A percentile compares a stretch with the other conserved stretches of the same genome.
Evolutionary conservation across 129 eudicot species (phyloP).

Genomic region (Flaveria sonorensis): DNA sequence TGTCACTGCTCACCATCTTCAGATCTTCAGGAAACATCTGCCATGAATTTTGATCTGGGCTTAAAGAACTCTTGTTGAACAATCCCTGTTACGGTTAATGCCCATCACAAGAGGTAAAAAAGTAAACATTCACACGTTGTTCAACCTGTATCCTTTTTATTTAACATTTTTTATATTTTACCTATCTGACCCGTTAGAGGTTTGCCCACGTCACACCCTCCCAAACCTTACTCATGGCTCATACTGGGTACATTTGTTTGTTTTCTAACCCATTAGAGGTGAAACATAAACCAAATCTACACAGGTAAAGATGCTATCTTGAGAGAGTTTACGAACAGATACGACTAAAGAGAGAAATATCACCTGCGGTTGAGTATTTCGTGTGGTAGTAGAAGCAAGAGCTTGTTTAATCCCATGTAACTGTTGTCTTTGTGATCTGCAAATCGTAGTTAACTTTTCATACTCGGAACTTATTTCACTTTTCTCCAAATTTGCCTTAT

Average conservation of each 20-base stretch:
- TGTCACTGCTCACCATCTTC: constrained; percentile 17
- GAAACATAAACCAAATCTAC: not conserved
- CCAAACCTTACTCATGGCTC: too few relatives aligned
- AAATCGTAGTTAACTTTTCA: constrained; percentile 75
- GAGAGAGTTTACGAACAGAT: not conserved
- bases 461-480: constrained; percentile 68
- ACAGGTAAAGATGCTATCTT: not conserved
- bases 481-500: constrained; percentile 59
- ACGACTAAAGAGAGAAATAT: not conserved
- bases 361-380: constrained; percentile 48
- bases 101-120: not conserved
- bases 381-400: constrained; percentile 62
- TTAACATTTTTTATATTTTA: too few relatives aligned
- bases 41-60: constrained; percentile 65
- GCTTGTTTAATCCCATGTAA: constrained; percentile 76
- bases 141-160: not conserved
- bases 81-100: constrained; percentile 50
- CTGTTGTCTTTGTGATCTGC: constrained; percentile 87
- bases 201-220: too few relatives aligned
- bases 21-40: constrained; percentile 59
- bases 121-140: not conserved
- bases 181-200: not conserved
- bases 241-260: too few relatives aligned
- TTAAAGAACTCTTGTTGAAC: constrained; percentile 42
- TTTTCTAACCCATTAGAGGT: not conserved